Conservation (phyloP, 2,329 filamentous ascomycete genomes). For the Curvularia sp. region DNA sequence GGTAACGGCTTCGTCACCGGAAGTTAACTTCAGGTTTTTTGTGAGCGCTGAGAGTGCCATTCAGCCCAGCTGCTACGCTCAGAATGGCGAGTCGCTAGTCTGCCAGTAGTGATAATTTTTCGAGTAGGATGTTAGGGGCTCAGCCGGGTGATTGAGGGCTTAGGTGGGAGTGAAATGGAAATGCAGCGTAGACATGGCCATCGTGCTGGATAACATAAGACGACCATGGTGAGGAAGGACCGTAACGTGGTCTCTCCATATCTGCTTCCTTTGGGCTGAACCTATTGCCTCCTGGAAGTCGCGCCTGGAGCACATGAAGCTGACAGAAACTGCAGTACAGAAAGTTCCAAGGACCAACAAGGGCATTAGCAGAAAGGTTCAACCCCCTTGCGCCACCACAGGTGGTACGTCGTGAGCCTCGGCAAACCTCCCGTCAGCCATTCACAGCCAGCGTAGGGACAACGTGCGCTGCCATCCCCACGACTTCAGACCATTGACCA, state of each 20-base stretch:
- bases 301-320: neutral
- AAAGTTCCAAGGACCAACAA: neutral
- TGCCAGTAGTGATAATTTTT: conserved; percentile 2
- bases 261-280: neutral
- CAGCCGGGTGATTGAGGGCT: neutral
- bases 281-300: neutral
- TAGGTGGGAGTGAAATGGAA: neutral
- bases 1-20: conserved; percentile 11
- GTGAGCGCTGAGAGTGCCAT: neutral
- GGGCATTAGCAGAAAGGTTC: neutral
- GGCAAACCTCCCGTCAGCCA: conserved; percentile 20
- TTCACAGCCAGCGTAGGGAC: conserved; percentile 18
- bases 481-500: conserved; percentile 15
- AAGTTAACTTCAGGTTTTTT: neutral
- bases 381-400: conserved; percentile 6
- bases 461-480: conserved; percentile 25
- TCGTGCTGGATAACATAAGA: neutral
- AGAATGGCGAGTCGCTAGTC: neutral
- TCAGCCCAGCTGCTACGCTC: neutral
- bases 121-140: neutral
- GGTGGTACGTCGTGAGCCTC: conserved; percentile 14
- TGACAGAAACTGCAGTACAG: neutral
- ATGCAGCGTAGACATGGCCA: neutral
- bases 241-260: neutral
- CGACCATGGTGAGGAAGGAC: neutral